A percentile compares a stretch with the other conserved stretches of the same genome.
phyloP scores from a whole-genome alignment of 2,329 filamentous ascomycete species.

The Lachnellula suecica region DNA sequence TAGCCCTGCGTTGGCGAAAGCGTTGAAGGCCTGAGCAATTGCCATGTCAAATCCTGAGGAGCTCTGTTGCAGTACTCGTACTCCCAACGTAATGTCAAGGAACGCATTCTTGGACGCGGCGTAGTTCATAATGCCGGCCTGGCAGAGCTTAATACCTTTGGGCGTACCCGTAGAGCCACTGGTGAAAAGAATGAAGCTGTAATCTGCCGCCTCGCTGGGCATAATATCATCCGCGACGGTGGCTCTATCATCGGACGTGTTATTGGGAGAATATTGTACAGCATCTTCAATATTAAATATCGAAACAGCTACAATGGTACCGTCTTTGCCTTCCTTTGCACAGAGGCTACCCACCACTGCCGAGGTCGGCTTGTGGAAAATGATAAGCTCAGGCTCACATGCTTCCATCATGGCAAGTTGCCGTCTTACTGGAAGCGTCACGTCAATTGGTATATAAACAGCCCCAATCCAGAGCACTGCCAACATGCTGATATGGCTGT shows the following conservation, averaged over 20 bases:
- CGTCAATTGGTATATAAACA: conserved; percentile 42
- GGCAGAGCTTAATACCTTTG: conserved; percentile 40
- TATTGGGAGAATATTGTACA: too few relatives aligned
- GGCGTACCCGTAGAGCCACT: conserved; percentile 33
- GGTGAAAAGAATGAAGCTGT: conserved; percentile 20
- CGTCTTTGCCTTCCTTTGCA: too few relatives aligned
- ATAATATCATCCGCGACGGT: too few relatives aligned
- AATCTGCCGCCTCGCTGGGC: too few relatives aligned
- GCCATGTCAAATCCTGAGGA: conserved; percentile 22
- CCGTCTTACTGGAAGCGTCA: conserved; percentile 29
- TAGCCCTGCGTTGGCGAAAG: conserved; percentile 16
- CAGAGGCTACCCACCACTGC: too few relatives aligned
- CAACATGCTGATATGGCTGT: conserved; percentile 39
- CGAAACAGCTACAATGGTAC: too few relatives aligned
- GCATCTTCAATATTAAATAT: too few relatives aligned
- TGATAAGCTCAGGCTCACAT: conserved; percentile 31
- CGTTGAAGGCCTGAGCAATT: conserved; percentile 16
- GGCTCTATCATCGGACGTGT: too few relatives aligned
- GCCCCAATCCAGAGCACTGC: conserved; percentile 40
- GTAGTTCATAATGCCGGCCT: conserved; percentile 24
- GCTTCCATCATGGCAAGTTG: conserved; percentile 31
- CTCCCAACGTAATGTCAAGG: conserved; percentile 6
- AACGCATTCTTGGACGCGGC: conserved; percentile 20
- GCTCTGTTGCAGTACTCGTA: conserved; percentile 21
- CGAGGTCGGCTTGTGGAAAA: conserved; percentile 16